Evolutionary conservation across 139 green algal genomes (phyloP).

Genomic region (Gonium pectorale): DNA sequence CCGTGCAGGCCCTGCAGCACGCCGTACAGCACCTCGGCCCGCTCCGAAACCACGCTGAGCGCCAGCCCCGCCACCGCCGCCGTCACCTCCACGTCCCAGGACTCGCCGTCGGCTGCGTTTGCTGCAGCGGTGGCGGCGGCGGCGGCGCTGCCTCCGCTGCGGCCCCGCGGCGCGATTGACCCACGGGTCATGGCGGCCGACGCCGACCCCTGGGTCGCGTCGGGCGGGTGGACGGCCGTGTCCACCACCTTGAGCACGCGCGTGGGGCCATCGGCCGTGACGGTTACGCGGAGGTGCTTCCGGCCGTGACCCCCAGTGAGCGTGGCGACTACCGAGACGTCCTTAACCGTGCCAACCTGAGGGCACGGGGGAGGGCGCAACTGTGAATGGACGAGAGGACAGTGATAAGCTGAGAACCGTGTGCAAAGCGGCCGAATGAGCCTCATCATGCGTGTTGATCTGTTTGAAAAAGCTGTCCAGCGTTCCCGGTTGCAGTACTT

Average conservation of each 20-base stretch:
- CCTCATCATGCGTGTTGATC: neutral
- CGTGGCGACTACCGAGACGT: conserved; percentile 17
- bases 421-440: neutral
- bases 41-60: conserved; percentile 72
- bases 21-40: conserved; percentile 75
- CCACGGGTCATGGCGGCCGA: neutral
- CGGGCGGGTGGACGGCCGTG: conserved; percentile 46
- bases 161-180: neutral
- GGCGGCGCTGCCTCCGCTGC: neutral
- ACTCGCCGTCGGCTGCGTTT: neutral
- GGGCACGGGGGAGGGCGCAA: too few relatives aligned
- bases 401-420: neutral
- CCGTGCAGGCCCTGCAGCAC: conserved; percentile 40
- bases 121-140: neutral
- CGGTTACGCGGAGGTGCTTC: conserved; percentile 54
- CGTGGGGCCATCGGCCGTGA: conserved; percentile 78
- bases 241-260: conserved; percentile 77
- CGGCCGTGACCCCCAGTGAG: conserved; percentile 2
- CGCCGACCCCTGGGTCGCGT: neutral
- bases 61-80: conserved; percentile 53
- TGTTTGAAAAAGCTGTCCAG: neutral
- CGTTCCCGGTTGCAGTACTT: neutral
- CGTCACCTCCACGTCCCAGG: conserved; percentile 29
- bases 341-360: neutral
- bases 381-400: neutral